phyloP scores from a whole-genome alignment of 2,329 filamentous ascomycete species.

The Celoporthe dispersa region DNA sequence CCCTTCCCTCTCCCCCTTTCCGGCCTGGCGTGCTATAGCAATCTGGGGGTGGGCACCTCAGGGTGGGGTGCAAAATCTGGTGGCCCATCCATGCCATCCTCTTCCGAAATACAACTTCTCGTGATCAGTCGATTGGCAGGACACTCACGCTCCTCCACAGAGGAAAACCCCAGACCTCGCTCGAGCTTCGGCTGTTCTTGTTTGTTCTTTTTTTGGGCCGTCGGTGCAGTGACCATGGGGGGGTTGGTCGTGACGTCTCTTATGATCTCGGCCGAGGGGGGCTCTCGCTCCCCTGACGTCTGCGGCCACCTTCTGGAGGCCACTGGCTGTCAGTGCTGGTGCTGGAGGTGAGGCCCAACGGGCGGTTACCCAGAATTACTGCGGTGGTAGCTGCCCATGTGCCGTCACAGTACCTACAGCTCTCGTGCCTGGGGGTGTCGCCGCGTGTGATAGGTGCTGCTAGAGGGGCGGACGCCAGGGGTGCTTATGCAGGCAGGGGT shows the following conservation, averaged over 20 bases:
- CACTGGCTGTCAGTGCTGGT: neutral
- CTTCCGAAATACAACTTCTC: slow-evolving; percentile 12
- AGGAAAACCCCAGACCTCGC: neutral
- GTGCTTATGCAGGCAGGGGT: neutral
- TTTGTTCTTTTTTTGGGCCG: neutral
- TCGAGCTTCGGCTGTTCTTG: neutral
- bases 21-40: slow-evolving; percentile 3
- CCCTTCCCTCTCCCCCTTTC: slow-evolving; percentile 1
- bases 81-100: slow-evolving; percentile 2
- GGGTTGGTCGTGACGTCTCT: neutral
- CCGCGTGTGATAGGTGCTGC: neutral
- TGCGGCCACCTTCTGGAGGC: neutral
- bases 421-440: neutral
- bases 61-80: neutral
- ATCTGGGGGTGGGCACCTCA: neutral
- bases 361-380: neutral
- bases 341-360: neutral
- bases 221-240: neutral
- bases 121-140: neutral
- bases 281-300: neutral
- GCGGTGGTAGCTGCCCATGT: neutral
- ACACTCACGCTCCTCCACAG: neutral
- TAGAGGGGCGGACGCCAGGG: neutral
- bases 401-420: neutral
- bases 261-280: neutral